A percentile compares a stretch with the other conserved stretches of the same genome.
Conservation (phyloP, 1,139 yeast genomes). For the Blastobotrys apis region DNA sequence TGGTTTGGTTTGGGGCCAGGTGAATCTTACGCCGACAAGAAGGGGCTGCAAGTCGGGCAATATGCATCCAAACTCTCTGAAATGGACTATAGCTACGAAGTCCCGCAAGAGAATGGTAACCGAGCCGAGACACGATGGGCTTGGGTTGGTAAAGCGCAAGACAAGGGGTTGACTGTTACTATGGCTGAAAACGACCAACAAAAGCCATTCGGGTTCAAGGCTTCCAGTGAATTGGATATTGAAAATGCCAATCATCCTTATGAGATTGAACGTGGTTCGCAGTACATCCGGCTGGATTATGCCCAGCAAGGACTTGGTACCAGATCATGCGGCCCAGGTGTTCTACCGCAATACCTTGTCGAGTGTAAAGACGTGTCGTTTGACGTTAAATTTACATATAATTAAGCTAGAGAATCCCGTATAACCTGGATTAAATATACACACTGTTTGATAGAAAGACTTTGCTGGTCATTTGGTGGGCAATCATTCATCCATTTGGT, state of each 20-base stretch:
- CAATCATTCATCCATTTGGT: too few species aligned
- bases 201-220: constrained; percentile 27
- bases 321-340: constrained; percentile 38
- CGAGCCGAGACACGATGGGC: constrained; percentile 36
- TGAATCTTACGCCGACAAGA: constrained; percentile 37
- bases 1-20: constrained; percentile 40
- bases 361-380: too few species aligned
- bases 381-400: too few species aligned
- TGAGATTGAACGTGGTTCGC: constrained; percentile 27
- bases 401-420: too few species aligned
- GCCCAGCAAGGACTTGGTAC: constrained; percentile 39
- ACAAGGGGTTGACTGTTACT: background rate
- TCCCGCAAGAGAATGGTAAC: constrained; percentile 40
- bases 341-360: constrained; percentile 28
- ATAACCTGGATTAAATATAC: too few species aligned
- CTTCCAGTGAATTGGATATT: constrained; percentile 25
- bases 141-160: constrained; percentile 4
- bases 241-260: constrained; percentile 36
- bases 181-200: too few species aligned
- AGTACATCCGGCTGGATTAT: constrained; percentile 34
- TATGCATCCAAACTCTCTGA: constrained; percentile 20
- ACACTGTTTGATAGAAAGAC: too few species aligned
- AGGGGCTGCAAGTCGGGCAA: constrained; percentile 33
- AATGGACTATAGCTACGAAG: constrained; percentile 33
- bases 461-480: too few species aligned